These are phyloP conservation scores for Fusarium sarcochroum DNA, from an alignment of 2,329 filamentous ascomycete species.

Conservation along the genomic window DNA sequence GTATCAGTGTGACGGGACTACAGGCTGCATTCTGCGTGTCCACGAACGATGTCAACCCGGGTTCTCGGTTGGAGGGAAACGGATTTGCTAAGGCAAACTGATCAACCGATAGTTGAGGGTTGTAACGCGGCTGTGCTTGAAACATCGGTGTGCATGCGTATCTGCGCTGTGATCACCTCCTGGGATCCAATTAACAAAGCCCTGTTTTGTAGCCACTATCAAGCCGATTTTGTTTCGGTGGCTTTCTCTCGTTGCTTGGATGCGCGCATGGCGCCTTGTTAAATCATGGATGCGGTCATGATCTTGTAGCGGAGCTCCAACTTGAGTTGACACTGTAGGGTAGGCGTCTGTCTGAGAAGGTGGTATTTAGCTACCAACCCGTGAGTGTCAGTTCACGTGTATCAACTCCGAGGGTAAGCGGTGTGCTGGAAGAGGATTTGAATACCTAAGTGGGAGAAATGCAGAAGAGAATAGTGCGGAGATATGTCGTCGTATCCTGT, in stretches of 20 bases:
- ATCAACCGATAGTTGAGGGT: conserved; percentile 12
- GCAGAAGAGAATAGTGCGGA: too few relatives aligned
- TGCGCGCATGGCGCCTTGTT: conserved; percentile 10
- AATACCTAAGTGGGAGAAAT: too few relatives aligned
- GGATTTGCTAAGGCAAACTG: conserved; percentile 23
- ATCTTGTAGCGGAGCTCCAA: conserved; percentile 3
- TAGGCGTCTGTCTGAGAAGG: background rate
- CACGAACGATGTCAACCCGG: conserved; percentile 19
- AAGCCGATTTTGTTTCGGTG: conserved; percentile 8
- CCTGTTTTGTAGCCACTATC: conserved; percentile 10
- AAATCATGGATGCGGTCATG: conserved; percentile 5
- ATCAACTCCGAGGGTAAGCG: too few relatives aligned
- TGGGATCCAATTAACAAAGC: conserved; percentile 17
- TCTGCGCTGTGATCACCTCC: conserved; percentile 28
- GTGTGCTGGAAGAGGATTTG: too few relatives aligned
- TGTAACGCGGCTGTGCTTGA: conserved; percentile 23
- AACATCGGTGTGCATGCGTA: conserved; percentile 43
- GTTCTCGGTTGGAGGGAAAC: conserved; percentile 30
- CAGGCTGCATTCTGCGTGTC: conserved; percentile 31
- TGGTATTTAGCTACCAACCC: background rate
- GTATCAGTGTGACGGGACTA: conserved; percentile 39
- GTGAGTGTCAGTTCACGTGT: too few relatives aligned
- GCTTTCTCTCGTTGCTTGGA: conserved; percentile 7
- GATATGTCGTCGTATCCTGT: too few relatives aligned
- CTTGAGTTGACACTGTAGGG: conserved; percentile 22